phyloP scores from a whole-genome alignment of 257 asterid genomes.

The Fraxinus excelsior region DNA sequence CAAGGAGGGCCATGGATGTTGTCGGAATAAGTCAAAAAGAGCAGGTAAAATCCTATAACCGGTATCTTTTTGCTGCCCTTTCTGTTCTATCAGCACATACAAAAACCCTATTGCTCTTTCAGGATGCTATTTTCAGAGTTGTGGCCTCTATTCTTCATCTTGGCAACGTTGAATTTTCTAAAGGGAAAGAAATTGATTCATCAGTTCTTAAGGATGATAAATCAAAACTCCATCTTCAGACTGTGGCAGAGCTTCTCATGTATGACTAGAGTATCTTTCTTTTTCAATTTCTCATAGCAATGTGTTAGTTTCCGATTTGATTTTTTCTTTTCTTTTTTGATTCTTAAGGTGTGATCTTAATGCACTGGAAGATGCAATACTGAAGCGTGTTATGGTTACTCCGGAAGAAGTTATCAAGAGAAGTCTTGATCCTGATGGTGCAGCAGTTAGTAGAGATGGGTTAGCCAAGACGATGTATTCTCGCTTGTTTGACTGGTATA shows the following conservation, averaged over 20 bases:
- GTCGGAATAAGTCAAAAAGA: constrained; percentile 91
- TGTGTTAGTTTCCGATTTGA: constrained; percentile 26
- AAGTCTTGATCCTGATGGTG: constrained; percentile 95
- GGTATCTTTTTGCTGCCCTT: constrained; percentile 18
- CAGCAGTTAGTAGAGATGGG: constrained; percentile 86
- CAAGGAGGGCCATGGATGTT: constrained; percentile 97
- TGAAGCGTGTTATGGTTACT: constrained; percentile 96
- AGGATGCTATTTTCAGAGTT: constrained; percentile 98
- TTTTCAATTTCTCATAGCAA: constrained; percentile 15
- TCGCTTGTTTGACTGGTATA: constrained; percentile 91
- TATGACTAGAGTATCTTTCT: constrained; percentile 34
- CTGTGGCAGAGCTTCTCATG: constrained; percentile 92
- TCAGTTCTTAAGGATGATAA: constrained; percentile 87
- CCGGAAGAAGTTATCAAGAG: constrained; percentile 99
- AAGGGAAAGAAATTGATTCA: constrained; percentile 82
- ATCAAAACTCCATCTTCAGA: constrained; percentile 84
- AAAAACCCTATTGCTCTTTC: constrained; percentile 28
- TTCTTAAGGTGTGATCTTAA: constrained; percentile 69
- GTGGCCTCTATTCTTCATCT: constrained; percentile 95
- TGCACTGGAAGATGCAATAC: constrained; percentile 79
- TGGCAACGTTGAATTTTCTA: constrained; percentile 80
- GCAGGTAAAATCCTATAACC: constrained; percentile 56
- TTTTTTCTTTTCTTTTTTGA: background rate
- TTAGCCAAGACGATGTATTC: constrained; percentile 89
- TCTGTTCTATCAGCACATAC: constrained; percentile 14